These are phyloP conservation scores for Yarrowia sp. DNA, from an alignment of 805 yeast species.

Conservation along the genomic window DNA sequence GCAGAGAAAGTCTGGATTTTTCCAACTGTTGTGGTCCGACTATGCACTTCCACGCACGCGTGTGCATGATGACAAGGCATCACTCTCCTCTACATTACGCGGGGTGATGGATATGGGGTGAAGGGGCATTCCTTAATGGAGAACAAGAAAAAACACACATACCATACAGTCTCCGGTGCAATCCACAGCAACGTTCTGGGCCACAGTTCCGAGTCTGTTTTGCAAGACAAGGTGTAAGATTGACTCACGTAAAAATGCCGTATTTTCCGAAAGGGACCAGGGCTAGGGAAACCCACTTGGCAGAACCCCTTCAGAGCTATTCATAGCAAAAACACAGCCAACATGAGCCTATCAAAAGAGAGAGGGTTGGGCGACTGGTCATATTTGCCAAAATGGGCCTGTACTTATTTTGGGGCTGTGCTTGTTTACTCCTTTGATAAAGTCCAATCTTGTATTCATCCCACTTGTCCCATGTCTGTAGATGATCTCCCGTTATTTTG, in stretches of 20 bases:
- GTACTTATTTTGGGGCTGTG: too few relatives aligned
- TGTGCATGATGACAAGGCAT: not conserved
- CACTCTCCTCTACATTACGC: not conserved
- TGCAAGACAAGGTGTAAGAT: not conserved
- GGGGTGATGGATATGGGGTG: not conserved
- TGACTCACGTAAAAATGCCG: not conserved
- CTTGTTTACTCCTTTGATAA: too few relatives aligned
- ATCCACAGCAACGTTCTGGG: not conserved
- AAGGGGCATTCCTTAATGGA: not conserved
- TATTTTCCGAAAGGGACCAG: not conserved
- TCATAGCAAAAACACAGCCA: not conserved
- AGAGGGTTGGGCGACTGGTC: too few relatives aligned
- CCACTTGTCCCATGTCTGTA: not conserved
- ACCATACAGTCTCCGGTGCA: not conserved
- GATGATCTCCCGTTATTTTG: constrained; percentile 5
- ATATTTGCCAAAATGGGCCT: too few relatives aligned
- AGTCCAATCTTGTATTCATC: too few relatives aligned
- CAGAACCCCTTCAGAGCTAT: not conserved
- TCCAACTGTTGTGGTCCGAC: not conserved
- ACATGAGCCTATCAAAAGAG: not conserved
- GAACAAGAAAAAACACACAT: not conserved
- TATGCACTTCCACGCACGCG: not conserved
- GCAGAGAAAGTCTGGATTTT: too few relatives aligned
- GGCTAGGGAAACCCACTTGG: not conserved
- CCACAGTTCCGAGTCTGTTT: too few relatives aligned